Evolutionary conservation across 2,329 filamentous ascomycete species (phyloP).

Genomic region (Paraphoma chrysanthemicola): DNA sequence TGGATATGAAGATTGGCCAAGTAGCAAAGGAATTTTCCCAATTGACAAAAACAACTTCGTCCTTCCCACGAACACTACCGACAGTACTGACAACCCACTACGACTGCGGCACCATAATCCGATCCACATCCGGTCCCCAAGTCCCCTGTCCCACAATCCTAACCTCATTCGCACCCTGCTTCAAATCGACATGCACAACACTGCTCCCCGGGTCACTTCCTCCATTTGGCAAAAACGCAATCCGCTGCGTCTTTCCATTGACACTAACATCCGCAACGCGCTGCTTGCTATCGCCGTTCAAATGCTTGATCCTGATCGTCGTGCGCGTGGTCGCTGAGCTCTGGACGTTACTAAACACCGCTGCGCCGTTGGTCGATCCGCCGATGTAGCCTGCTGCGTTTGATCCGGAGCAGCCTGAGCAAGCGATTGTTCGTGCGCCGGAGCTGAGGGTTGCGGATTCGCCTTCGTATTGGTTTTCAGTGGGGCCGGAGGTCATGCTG

Average conservation of each 20-base stretch:
- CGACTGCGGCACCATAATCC: slow-evolving; percentile 58
- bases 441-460: slow-evolving; percentile 56
- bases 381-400: slow-evolving; percentile 58
- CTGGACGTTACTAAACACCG: slow-evolving; percentile 57
- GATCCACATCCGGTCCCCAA: slow-evolving; percentile 62
- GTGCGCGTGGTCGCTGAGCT: slow-evolving; percentile 54
- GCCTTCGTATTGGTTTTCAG: slow-evolving; percentile 60
- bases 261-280: slow-evolving; percentile 63
- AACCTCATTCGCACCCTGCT: slow-evolving; percentile 59
- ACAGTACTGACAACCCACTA: not conserved
- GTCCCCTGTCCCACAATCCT: slow-evolving; percentile 54
- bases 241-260: slow-evolving; percentile 59
- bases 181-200: slow-evolving; percentile 57
- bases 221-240: slow-evolving; percentile 63
- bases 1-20: too few relatives aligned
- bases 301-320: slow-evolving; percentile 63
- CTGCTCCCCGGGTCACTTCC: slow-evolving; percentile 56
- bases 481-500: slow-evolving; percentile 53
- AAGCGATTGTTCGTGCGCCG: slow-evolving; percentile 56
- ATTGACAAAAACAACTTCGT: too few relatives aligned
- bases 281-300: slow-evolving; percentile 62
- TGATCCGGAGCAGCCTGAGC: slow-evolving; percentile 59
- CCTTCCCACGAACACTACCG: too few relatives aligned
- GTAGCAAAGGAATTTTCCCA: too few relatives aligned
- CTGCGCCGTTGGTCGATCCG: slow-evolving; percentile 55